Evolutionary conservation across 179 eudicot species (phyloP), one percentile per base, ranked within the genome.

Genomic region (Spergularia azorica): DNA sequence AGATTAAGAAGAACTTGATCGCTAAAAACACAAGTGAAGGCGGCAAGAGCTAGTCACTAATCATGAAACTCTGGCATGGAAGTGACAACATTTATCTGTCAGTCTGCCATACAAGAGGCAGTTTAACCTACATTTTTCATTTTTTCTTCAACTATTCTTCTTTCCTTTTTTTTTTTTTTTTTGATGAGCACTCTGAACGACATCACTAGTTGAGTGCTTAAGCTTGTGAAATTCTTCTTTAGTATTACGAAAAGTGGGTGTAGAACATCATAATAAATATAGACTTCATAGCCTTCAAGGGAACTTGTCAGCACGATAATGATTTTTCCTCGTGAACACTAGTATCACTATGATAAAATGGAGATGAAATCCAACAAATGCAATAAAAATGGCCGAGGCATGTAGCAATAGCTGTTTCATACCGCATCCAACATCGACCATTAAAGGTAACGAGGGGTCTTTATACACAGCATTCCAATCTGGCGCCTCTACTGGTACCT

Each of bases 371-470:
- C 7, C 46, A 17, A 13, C 52, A 62, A 20, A 43, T 9, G 16
- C 9, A 11, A 72, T 51, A 41, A 50, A 36, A 12, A 67, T 26
- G 5, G 20, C 55, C 9, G 36, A 46, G 7, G 48, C 21, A 46
- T 41, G 55, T 69, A 20, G 18, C 5, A 69, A 11, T 52, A 69
- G 43, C n/a, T 68, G 7, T 50, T 51, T 38, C 62, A 71, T 89
- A 96, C 99, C 99, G 80, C 91, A 86, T 17, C 98, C 99, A 77
- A 94, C 88, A 83, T 94, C 99, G 80, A 96, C 94, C 83, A 86
- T 87, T 50, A 96, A 83, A 16, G 98, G 99, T 82, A 91, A 79
- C 6, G 83, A 87, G 13, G 90, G 56, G 76, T 96, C 93, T 70
- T 80, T 72, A 60, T 83, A 96, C 16, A 91, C 94, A 73, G 76